phyloP scores from a whole-genome alignment of 768 basidiomycete genomes.

The Termitomyces sp. region DNA sequence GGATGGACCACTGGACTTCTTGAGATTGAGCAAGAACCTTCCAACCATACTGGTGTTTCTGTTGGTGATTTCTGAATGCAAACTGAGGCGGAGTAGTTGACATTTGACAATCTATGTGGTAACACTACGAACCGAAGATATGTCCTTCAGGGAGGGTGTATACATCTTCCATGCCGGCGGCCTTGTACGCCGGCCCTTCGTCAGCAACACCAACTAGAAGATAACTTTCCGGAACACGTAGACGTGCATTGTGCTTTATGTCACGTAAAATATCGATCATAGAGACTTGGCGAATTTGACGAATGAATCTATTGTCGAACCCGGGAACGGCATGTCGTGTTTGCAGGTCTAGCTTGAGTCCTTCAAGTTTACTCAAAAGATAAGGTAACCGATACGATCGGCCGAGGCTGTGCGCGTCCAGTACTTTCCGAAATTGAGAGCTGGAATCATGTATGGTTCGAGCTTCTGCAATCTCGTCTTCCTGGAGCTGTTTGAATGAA shows the following conservation, averaged over 20 bases:
- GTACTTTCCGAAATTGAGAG: constrained; percentile 37
- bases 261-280: constrained; percentile 63
- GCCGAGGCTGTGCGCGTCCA: constrained; percentile 44
- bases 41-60: constrained; percentile 45
- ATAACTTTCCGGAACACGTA: constrained; percentile 62
- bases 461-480: constrained; percentile 47
- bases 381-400: constrained; percentile 41
- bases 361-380: constrained; percentile 44
- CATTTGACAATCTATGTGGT: background rate
- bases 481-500: constrained; percentile 59
- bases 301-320: constrained; percentile 53
- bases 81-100: constrained; percentile 25
- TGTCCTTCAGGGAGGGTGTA: constrained; percentile 48
- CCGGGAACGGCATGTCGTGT: constrained; percentile 24
- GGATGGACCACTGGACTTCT: constrained; percentile 73
- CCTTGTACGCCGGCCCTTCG: constrained; percentile 63
- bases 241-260: constrained; percentile 72
- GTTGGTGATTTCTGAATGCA: constrained; percentile 54
- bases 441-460: constrained; percentile 58
- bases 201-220: constrained; percentile 80
- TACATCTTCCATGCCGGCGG: constrained; percentile 45
- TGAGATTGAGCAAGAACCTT: constrained; percentile 59
- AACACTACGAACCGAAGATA: constrained; percentile 53
- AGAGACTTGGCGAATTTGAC: constrained; percentile 51
- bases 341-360: constrained; percentile 43